Percentiles rank a stretch among this genome's conserved stretches.
phyloP scores from a whole-genome alignment of 768 basidiomycete genomes.

The Hericium rajendrae region DNA sequence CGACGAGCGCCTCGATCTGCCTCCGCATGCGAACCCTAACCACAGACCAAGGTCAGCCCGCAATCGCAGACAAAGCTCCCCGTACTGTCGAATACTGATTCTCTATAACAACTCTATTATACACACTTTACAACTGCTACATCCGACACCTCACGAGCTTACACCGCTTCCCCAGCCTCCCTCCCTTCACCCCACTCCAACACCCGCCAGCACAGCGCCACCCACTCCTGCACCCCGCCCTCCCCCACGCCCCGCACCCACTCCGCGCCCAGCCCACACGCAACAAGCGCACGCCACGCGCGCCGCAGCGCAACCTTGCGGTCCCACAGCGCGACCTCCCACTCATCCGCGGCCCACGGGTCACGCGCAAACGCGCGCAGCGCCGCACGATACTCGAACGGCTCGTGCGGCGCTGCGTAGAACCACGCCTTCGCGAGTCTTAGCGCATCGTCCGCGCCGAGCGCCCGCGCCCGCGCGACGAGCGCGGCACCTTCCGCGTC shows the following conservation, averaged over 20 bases:
- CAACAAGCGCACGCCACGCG: slow-evolving; percentile 52
- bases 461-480: slow-evolving; percentile 25
- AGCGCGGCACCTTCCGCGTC: slow-evolving; percentile 39
- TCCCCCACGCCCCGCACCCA: slow-evolving; percentile 61
- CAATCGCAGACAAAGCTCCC: no score
- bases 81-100: no score
- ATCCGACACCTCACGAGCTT: background rate
- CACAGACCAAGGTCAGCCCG: no score
- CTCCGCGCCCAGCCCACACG: slow-evolving; percentile 41
- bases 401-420: slow-evolving; percentile 37
- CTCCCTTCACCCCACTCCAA: slow-evolving; percentile 22
- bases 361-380: slow-evolving; percentile 40
- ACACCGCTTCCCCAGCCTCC: background rate
- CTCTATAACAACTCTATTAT: no score
- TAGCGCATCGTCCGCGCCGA: slow-evolving; percentile 23
- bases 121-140: no score
- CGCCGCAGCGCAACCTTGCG: slow-evolving; percentile 37
- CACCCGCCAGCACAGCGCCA: slow-evolving; percentile 33
- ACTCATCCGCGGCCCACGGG: slow-evolving; percentile 33
- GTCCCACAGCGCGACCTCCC: slow-evolving; percentile 50
- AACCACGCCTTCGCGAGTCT: slow-evolving; percentile 50
- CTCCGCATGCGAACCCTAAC: no score
- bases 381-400: slow-evolving; percentile 60
- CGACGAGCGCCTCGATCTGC: no score
- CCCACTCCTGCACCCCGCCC: slow-evolving; percentile 51